These are phyloP conservation scores for Yarrowia porcina DNA, from an alignment of 805 yeast genomes.

Conservation along the genomic window DNA sequence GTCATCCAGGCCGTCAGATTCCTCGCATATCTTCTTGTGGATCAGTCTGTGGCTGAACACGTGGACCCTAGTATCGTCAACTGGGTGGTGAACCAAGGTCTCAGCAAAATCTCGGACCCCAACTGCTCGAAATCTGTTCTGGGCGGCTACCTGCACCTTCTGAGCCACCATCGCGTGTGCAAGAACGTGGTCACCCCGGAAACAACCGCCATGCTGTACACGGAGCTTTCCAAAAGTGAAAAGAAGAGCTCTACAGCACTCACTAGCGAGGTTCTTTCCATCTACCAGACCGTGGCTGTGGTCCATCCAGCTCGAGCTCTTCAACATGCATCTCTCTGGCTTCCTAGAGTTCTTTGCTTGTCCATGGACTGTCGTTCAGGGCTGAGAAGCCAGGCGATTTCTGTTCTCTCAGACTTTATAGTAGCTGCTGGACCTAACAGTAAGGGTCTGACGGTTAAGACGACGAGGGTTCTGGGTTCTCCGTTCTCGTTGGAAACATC, in stretches of 20 bases:
- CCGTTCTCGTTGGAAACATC: neutral
- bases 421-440: neutral
- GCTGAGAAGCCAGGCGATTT: neutral
- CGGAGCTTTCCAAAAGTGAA: neutral
- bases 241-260: slow-evolving; percentile 14
- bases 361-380: neutral
- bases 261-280: slow-evolving; percentile 9
- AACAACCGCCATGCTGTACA: neutral
- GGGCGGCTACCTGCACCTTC: slow-evolving; percentile 20
- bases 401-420: neutral
- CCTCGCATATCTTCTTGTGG: slow-evolving; percentile 4
- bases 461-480: neutral
- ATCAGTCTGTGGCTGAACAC: neutral
- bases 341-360: neutral
- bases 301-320: neutral
- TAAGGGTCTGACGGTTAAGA: neutral
- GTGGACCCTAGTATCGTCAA: neutral
- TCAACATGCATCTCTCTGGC: slow-evolving; percentile 6
- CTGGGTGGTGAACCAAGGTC: slow-evolving; percentile 13
- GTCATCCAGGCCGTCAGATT: slow-evolving; percentile 11
- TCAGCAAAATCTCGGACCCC: neutral
- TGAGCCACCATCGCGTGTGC: slow-evolving; percentile 20
- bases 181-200: slow-evolving; percentile 5
- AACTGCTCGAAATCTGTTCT: slow-evolving; percentile 10
- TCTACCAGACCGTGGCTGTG: neutral